Base-by-base conservation (phyloP, 2,329 filamentous ascomycete species). In the Fusarium gaditjirri region DNA sequence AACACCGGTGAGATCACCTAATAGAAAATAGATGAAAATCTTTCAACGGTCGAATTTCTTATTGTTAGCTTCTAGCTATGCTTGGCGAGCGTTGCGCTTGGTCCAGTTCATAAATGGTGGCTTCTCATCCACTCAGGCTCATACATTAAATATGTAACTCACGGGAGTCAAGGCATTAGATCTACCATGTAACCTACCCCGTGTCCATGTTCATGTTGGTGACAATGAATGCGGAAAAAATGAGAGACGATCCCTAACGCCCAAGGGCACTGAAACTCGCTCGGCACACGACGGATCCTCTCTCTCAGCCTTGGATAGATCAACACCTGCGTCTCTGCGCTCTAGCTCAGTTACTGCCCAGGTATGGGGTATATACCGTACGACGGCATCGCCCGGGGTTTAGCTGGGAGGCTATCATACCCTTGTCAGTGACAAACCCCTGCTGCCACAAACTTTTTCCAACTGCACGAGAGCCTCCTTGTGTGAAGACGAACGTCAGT, bases 311-410 rank as follows among this genome's bases (percentile, higher is more conserved):
- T 38, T 61, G 59, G 54, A 57, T 57, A 57, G 54, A 39, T 25
- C 43, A 46, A 43, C 33, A 29, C 61, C 61, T 25, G 46, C 13
- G 21, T 33, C 46, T 49, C 29, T 36, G 17, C 2, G 3, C 49
- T 39, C 23, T 39, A n/a, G 49, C 33, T 43, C 36, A 46, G 27
- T 23, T 52, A 54, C 55, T 47, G 17, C 42, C 54, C 25, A 36
- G 64, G 49, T 44, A 49, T 71, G 63, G 63, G 52, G 43, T 68
- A 68, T 61, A 53, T 64, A 68, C 65, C 65, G 50, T 68, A 68
- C 65, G 65, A 68, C 64, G 57, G 57, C 63, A 61, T 38, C 57
- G 65, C 47, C 65, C 57, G 44, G 64, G 65, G 63, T 36, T 29
- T 29, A 55, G 38, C 31, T 47, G 38, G 29, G 27, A 47, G 43